Percentiles rank a stretch among this genome's conserved stretches.
phyloP scores from a whole-genome alignment of 768 basidiomycete species.

The Leccinum aurantiacum region DNA sequence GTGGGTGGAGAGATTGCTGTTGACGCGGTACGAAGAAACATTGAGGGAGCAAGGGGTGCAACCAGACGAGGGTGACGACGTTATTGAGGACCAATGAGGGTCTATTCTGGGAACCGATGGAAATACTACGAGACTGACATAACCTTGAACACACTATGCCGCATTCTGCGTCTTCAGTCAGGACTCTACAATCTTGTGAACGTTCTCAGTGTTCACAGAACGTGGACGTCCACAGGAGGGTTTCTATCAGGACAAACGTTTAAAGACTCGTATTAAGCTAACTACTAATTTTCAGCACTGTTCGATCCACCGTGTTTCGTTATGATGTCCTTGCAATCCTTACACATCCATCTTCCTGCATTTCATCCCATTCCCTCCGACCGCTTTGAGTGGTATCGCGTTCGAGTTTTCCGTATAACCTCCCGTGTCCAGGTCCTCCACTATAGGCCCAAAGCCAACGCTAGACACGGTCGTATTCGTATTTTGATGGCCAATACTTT shows the following conservation, averaged over 20 bases:
- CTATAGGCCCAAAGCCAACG: background rate
- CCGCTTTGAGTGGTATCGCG: background rate
- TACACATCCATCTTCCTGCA: background rate
- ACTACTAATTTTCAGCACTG: background rate
- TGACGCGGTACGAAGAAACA: constrained; percentile 56
- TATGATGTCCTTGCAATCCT: background rate
- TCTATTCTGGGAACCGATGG: background rate
- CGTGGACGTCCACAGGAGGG: no score
- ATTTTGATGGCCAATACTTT: background rate
- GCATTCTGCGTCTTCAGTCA: background rate
- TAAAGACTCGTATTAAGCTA: no score
- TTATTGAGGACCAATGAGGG: background rate
- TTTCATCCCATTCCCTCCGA: background rate
- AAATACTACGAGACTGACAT: background rate
- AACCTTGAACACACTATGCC: background rate
- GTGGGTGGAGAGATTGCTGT: constrained; percentile 82
- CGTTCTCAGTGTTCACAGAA: background rate
- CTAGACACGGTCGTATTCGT: background rate
- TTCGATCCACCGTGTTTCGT: background rate
- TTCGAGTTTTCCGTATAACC: background rate
- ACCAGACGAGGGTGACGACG: background rate
- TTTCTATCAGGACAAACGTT: background rate
- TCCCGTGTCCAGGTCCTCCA: background rate
- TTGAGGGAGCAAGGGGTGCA: constrained; percentile 13
- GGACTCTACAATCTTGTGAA: background rate